Evolutionary conservation across 176 grass and related monocot species (phyloP), one percentile per base, ranked within the genome.

Genomic region (Chloris gayana): DNA sequence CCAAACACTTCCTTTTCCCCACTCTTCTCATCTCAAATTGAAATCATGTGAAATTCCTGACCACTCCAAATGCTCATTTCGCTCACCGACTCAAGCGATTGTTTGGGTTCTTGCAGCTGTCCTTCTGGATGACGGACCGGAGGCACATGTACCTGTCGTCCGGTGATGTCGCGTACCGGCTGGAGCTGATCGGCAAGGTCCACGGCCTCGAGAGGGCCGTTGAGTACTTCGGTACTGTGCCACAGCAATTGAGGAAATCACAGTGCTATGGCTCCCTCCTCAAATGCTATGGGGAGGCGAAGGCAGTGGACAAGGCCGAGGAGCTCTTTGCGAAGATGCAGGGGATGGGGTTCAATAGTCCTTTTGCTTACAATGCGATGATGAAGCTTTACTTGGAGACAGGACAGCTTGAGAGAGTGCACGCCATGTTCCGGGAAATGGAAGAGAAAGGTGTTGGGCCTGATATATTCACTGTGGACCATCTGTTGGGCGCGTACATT

Each of bases 71-170:
- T 72, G 77, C 44, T 14, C 70, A 69, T 26, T 38, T 39, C 25
- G n/a, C 79, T 53, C 35, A 62, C 14, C 14, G 5, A 47, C 3
- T 49, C 18, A 49, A 39, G 12, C 37, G 33, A 74, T 67, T 59
- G 27, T 54, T 74, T 85, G 54, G n/a, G 21, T 49, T 68, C 42
- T 49, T 86, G 45, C 83, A 94, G 88, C 70, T 94, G 31, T 86
- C 88, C 19, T 78, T 72, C 63, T 91, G 92, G 88, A 91, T 94
- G 88, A 94, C 81, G 8, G 83, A 91, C 64, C 75, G 79, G 75
- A 76, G 83, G 72, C 70, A 84, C 37, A 33, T 89, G 53, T n/a
- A 35, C 25, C 64, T 91, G 31, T 49, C 85, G 26, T 65, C 83
- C 2, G 83, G 92, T 41, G 92, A 91, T 11, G 51, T 87, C 33